Base-by-base conservation (phyloP, 768 basidiomycete genomes). In the Udeniomyces megalosporus region DNA sequence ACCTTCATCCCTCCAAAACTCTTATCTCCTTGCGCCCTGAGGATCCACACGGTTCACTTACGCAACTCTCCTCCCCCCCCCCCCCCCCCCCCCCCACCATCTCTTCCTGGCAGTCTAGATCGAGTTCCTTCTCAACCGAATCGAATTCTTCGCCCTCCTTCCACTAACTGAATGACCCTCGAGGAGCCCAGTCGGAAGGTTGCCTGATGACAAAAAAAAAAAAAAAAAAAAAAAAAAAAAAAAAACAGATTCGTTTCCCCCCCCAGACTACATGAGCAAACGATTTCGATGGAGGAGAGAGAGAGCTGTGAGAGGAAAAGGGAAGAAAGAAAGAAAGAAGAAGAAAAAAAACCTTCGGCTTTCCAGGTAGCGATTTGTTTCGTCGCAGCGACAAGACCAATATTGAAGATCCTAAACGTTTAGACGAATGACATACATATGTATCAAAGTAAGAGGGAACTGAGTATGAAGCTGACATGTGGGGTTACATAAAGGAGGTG, bases 291-390 rank as follows among this genome's bases (percentile, higher is more conserved):
- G 10, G 8, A 8, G 17, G 8, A 8, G 8, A 8, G 17, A 42
- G 10, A 42, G 17, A 8, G 10, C 17, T 8, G 38, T 42, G 17
- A 42, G 17, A 17, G 38, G 38, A 8, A n/a, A n/a, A n/a, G 38
- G 8, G 38, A 42, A 42, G 38, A 8, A 8, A 42, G 38, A 42
- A 17, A 42, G 17, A 42, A 42, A 42, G 38, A 42, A 42, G 10
- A 77, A n/a, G 79, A 81, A 0, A 90, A 89, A n/a, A 97, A 76
- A 4, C 87, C 89, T 67, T 93, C 86, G 17, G 84, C 83, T 53
- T 87, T 84, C 80, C 89, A 84, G 67, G 83, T 80, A 56, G 80
- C 79, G 29, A 99, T 72, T 60, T 85, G 80, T 54, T 83, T 79
- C 68, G 82, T 74, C 1, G 86, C 83, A 2, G 85, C 84, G 7